Evolutionary conservation across 306 rosid species (phyloP), one percentile per base, ranked within the genome.

Genomic region (Quercus dentata): DNA sequence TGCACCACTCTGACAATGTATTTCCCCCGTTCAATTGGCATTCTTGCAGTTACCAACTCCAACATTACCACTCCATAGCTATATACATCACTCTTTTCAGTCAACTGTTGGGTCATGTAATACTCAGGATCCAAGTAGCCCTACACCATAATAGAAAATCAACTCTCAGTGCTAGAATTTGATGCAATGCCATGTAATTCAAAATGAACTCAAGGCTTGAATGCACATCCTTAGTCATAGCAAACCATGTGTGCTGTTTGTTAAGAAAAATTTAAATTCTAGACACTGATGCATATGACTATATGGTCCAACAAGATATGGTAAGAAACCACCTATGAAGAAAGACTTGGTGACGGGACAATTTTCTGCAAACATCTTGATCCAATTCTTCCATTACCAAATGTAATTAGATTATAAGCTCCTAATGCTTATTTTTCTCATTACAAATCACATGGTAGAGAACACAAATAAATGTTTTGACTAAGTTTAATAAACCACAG

Each of bases 61-160:
- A 85, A 49, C 86, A 85, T 69, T 51, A 88, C 68, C 38, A 88
- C 91, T 17, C 91, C 89, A 57, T 80, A 88, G 76, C 87, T 76
- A 57, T 85, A 83, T 6, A 88, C 87, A 63, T 88, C 89, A 61
- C 87, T 88, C 80, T 88, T 88, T 77, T 85, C 87, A 0, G 87
- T 85, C 55, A 85, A 52, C 19, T 69, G 86, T 51, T 88, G 87
- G 8, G 87, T 77, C 81, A 76, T 80, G 83, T 76, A 88, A 76
- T 88, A 88, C 65, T 85, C 87, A 0, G 89, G 89, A 83, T 88
- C 89, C 75, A 88, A 30, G 83, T 88, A 83, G 44, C 91, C 91
- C 91, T 85, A 35, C 41, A 84, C 71, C 68, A 69, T 76, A 57
- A 69, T 56, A 63, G 56, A 69, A 76, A 30, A 49, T n/a, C 7